Evolutionary conservation across 352 stramenopile genomes (phyloP).

Genomic region (Globisporangium echinulatum): DNA sequence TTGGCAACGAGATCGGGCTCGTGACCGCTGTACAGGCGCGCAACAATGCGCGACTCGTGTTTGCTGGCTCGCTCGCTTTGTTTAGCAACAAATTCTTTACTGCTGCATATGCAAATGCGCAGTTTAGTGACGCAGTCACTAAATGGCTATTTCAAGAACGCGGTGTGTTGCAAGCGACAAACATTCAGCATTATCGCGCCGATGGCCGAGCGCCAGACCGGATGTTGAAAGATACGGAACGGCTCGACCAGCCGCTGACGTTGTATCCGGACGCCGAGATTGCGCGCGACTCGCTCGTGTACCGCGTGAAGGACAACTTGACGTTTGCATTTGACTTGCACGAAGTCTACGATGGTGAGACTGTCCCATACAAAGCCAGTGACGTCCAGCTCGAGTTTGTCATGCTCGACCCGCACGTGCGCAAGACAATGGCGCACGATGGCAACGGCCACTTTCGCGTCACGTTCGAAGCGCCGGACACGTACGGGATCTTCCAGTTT

Average conservation of each 20-base stretch:
- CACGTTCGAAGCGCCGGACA: slow-evolving; percentile 86
- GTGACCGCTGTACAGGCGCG: slow-evolving; percentile 84
- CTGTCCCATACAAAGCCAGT: slow-evolving; percentile 67
- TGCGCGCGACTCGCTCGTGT: slow-evolving; percentile 60
- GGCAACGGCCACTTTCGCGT: slow-evolving; percentile 69
- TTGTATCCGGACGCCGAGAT: slow-evolving; percentile 85
- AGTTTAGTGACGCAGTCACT: slow-evolving; percentile 61
- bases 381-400: slow-evolving; percentile 93
- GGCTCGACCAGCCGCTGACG: slow-evolving; percentile 83
- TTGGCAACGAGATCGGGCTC: slow-evolving; percentile 71
- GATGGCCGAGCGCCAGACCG: slow-evolving; percentile 80
- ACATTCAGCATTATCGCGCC: slow-evolving; percentile 80
- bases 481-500: slow-evolving; percentile 94
- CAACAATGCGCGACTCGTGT: slow-evolving; percentile 89
- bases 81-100: slow-evolving; percentile 87
- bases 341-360: slow-evolving; percentile 76
- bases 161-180: slow-evolving; percentile 83
- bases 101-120: slow-evolving; percentile 62
- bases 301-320: slow-evolving; percentile 92
- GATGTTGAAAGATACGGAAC: slow-evolving; percentile 86
- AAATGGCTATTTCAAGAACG: slow-evolving; percentile 87
- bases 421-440: slow-evolving; percentile 80
- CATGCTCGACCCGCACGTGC: slow-evolving; percentile 91
- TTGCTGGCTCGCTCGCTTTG: slow-evolving; percentile 82
- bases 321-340: slow-evolving; percentile 89